phyloP scores from a whole-genome alignment of 2,329 filamentous ascomycete genomes.

The Didymellaceae sp. region DNA sequence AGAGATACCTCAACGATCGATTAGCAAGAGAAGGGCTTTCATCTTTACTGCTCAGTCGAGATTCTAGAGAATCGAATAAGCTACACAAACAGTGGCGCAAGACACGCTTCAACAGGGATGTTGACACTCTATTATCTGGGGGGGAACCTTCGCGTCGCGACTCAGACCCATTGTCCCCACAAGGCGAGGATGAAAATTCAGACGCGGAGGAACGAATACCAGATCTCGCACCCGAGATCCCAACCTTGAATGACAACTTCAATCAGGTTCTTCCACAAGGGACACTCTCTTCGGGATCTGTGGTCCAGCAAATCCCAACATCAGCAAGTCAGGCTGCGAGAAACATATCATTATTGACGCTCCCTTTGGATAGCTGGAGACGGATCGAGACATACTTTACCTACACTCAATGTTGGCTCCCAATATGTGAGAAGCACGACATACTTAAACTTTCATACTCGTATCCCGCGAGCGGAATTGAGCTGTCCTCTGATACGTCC shows the following conservation, averaged over 20 bases:
- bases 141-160: slow-evolving; percentile 42
- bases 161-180: slow-evolving; percentile 24
- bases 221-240: slow-evolving; percentile 3
- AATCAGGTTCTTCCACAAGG: slow-evolving; percentile 12
- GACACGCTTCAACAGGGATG: slow-evolving; percentile 66
- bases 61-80: slow-evolving; percentile 60
- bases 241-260: slow-evolving; percentile 10
- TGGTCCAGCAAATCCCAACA: not conserved
- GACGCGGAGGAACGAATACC: slow-evolving; percentile 25
- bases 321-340: not conserved
- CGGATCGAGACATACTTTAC: slow-evolving; percentile 76
- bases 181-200: slow-evolving; percentile 38
- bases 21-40: slow-evolving; percentile 58
- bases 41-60: slow-evolving; percentile 59
- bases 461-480: slow-evolving; percentile 56
- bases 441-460: slow-evolving; percentile 65
- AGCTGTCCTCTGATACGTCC: slow-evolving; percentile 26
- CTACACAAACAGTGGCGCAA: slow-evolving; percentile 69
- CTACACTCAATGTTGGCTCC: slow-evolving; percentile 79
- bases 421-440: slow-evolving; percentile 71
- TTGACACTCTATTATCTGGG: slow-evolving; percentile 67
- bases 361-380: slow-evolving; percentile 63
- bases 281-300: slow-evolving; percentile 3
- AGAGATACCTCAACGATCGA: slow-evolving; percentile 63
- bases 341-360: slow-evolving; percentile 15